A percentile compares a stretch with the other conserved stretches of the same genome.
Conservation (phyloP, 2,329 filamentous ascomycete genomes). For the Cladorrhinum sp. region DNA sequence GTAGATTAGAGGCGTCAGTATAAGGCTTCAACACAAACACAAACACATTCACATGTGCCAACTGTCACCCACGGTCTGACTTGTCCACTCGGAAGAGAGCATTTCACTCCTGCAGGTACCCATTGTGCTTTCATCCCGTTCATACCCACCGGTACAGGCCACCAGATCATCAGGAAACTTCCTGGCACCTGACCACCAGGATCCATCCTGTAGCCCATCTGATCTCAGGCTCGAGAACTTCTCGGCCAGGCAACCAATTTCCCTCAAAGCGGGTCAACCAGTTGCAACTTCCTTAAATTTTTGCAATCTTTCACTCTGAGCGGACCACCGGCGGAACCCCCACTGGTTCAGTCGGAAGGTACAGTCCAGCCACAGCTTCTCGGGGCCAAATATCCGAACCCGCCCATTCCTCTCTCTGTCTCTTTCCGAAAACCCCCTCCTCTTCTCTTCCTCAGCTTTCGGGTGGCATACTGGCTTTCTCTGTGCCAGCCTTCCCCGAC, state of each 20-base stretch:
- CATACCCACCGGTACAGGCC: not conserved
- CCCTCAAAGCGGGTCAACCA: too few relatives aligned
- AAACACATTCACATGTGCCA: not conserved
- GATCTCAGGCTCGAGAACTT: too few relatives aligned
- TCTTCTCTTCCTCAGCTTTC: not conserved
- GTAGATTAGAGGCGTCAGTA: too few relatives aligned
- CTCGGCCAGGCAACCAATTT: too few relatives aligned
- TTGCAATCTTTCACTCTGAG: too few relatives aligned
- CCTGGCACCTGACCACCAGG: not conserved
- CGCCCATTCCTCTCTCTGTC: too few relatives aligned
- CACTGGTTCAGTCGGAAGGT: not conserved
- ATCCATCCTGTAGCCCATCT: too few relatives aligned
- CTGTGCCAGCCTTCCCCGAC: not conserved
- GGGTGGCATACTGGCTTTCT: not conserved
- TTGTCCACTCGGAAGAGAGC: not conserved
- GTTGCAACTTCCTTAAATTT: too few relatives aligned
- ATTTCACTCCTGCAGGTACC: not conserved
- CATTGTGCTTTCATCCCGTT: not conserved
- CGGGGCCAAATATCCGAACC: too few relatives aligned
- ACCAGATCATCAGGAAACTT: not conserved
- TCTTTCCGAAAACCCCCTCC: not conserved
- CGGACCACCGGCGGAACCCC: not conserved
- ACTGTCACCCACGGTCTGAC: not conserved
- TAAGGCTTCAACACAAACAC: not conserved
- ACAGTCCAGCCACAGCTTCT: not conserved